Evolutionary conservation across 441 rosid species (phyloP), one percentile per base, ranked within the genome.

Genomic region (Viola pubescens): DNA sequence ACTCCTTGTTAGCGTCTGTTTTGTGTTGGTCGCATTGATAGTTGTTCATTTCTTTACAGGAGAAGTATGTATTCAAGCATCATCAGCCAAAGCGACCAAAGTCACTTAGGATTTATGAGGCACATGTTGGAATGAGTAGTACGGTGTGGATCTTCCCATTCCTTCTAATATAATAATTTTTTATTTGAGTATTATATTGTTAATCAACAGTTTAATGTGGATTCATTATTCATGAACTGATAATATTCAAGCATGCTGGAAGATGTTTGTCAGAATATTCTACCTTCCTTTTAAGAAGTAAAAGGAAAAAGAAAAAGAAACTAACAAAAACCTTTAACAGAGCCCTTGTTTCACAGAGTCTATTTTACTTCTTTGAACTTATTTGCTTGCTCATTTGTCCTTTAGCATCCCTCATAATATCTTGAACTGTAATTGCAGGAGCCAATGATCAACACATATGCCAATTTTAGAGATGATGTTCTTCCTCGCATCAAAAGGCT

Each of bases 91-190:
- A 71, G 82, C 82, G 52, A 66, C 99, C 99, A 48, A 80, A 80
- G 64, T 88, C 97, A 49, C 88, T 94, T 41, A 82, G 99, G 70
- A 88, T 94, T 62, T 94, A 94, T 55, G 99, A 94, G 80, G 77
- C 97, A 48, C 99, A 94, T 76, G 91, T 94, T 43, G 99, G 99
- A 69, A 94, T 94, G 99, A 94, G 99, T 78, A 94, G 96, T 79
- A 77, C 82, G 76, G 99, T 94, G 54, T 55, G 86, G 62, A 59
- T 61, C 78, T 70, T 53, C 52, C 58, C 48, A 75, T 67, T 56
- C 61, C 66, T 43, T 66, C 37, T 62, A 39, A n/a, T 65, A 37
- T 54, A 37, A 57, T 42, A 19, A 51, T 6, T 63, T 64, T 48
- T 69, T 52, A 53, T 43, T 61, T 2, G 12, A 26, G 34, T 26